Evolutionary conservation across 2,329 filamentous ascomycete species (phyloP).

Genomic region (Sclerotinia nivalis): DNA sequence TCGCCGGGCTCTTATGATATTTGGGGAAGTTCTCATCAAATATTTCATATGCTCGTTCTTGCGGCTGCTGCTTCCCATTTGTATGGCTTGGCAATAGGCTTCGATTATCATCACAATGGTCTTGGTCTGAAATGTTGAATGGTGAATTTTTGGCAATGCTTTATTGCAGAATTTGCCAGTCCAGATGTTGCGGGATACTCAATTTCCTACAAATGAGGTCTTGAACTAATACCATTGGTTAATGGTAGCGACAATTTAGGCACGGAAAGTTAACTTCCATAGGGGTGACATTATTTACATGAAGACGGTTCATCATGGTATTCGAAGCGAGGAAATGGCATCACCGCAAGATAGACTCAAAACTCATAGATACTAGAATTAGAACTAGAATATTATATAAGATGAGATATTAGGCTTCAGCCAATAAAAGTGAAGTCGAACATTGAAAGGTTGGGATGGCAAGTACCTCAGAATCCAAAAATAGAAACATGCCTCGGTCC

Average conservation of each 20-base stretch:
- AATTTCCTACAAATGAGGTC: too few species aligned
- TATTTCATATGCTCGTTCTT: slow-evolving; percentile 90
- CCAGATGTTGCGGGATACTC: neutral
- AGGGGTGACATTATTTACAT: neutral
- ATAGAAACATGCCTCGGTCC: slow-evolving; percentile 12
- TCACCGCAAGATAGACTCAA: neutral
- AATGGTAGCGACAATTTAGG: neutral
- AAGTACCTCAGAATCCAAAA: neutral
- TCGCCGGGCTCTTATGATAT: slow-evolving; percentile 82
- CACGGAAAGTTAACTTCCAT: neutral
- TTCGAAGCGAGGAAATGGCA: neutral
- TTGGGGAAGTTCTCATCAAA: slow-evolving; percentile 90
- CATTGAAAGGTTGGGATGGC: neutral
- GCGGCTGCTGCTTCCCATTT: slow-evolving; percentile 80
- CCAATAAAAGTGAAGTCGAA: too few species aligned
- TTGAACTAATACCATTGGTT: too few species aligned
- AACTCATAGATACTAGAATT: neutral
- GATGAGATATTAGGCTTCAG: neutral
- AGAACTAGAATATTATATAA: neutral
- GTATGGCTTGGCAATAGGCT: slow-evolving; percentile 77
- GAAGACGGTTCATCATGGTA: neutral
- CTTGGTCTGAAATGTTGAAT: slow-evolving; percentile 34
- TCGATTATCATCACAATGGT: slow-evolving; percentile 75
- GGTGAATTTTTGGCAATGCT: too few species aligned
- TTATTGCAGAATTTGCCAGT: too few species aligned